Evolutionary conservation across 805 yeast genomes (phyloP).

Genomic region (Jamesozyma jinghongensis): DNA sequence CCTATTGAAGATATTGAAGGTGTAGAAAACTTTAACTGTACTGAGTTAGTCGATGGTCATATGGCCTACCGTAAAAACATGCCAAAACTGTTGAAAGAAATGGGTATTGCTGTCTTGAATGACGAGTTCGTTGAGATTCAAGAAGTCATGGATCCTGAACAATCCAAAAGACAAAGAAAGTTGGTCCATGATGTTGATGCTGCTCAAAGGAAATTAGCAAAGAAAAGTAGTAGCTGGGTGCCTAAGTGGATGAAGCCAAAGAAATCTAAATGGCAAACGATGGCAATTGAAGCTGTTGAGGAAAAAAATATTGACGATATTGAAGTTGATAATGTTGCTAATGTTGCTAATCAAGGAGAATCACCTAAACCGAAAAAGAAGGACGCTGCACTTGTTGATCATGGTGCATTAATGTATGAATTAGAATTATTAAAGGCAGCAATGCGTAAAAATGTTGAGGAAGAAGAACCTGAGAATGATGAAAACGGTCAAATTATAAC

Average conservation of each 20-base stretch:
- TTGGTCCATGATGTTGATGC: constrained; percentile 79
- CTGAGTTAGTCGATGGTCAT: constrained; percentile 84
- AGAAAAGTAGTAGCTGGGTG: constrained; percentile 34
- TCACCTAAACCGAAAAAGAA: constrained; percentile 9
- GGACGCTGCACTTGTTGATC: constrained; percentile 22
- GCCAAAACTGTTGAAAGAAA: constrained; percentile 61
- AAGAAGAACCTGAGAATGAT: background rate
- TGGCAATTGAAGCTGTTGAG: constrained; percentile 43
- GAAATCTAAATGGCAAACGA: constrained; percentile 50
- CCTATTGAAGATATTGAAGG: constrained; percentile 56
- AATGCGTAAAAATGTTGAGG: constrained; percentile 14
- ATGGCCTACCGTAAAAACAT: constrained; percentile 94
- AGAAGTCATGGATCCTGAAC: constrained; percentile 81
- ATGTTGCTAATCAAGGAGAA: constrained; percentile 1
- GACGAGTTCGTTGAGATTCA: constrained; percentile 95
- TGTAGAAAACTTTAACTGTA: constrained; percentile 79
- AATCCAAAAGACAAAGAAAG: constrained; percentile 72
- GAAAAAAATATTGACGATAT: constrained; percentile 12
- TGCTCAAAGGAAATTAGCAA: constrained; percentile 55
- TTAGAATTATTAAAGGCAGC: constrained; percentile 19
- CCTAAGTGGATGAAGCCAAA: constrained; percentile 43
- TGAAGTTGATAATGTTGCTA: constrained; percentile 3
- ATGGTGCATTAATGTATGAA: constrained; percentile 25
- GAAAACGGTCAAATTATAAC: background rate
- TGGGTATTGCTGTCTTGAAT: constrained; percentile 74